Conservation (phyloP, 129 eudicot species). For the Pulicaria dysenterica region DNA sequence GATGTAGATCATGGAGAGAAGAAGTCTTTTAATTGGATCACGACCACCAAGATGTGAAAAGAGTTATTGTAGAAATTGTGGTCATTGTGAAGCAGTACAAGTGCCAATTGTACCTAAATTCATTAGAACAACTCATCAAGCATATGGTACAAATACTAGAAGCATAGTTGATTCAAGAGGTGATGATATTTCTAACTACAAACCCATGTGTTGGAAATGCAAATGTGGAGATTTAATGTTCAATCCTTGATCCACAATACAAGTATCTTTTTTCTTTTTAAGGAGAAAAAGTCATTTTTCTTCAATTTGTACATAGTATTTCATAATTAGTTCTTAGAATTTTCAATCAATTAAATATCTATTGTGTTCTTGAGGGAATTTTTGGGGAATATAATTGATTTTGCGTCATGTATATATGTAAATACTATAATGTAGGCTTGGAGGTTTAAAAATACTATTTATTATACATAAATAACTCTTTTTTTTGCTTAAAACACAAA, state of each 20-base stretch:
- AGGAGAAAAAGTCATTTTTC: slow-evolving; percentile 21
- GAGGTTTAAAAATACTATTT: too few relatives aligned
- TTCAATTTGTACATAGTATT: slow-evolving; percentile 15
- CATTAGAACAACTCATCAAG: neutral
- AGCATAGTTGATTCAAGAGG: slow-evolving; percentile 59
- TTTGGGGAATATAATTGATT: neutral
- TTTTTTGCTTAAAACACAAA: too few relatives aligned
- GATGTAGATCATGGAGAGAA: slow-evolving; percentile 32
- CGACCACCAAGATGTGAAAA: slow-evolving; percentile 80
- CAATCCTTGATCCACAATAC: slow-evolving; percentile 55
- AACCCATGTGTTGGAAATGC: slow-evolving; percentile 98
- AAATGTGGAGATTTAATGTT: slow-evolving; percentile 78
- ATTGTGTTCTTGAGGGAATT: neutral
- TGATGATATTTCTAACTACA: slow-evolving; percentile 73
- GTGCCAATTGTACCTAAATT: slow-evolving; percentile 62
- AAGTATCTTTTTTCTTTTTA: neutral
- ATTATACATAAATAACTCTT: too few relatives aligned
- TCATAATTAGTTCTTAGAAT: neutral
- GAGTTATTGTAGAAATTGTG: slow-evolving; percentile 54
- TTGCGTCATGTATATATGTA: too few relatives aligned
- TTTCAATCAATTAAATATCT: neutral
- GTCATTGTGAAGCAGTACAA: slow-evolving; percentile 78
- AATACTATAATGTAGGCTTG: too few relatives aligned
- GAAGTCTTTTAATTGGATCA: slow-evolving; percentile 64
- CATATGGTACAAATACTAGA: slow-evolving; percentile 31